These are phyloP conservation scores for Tulasnella sp. DNA, from an alignment of 768 basidiomycete species.

Conservation along the genomic window DNA sequence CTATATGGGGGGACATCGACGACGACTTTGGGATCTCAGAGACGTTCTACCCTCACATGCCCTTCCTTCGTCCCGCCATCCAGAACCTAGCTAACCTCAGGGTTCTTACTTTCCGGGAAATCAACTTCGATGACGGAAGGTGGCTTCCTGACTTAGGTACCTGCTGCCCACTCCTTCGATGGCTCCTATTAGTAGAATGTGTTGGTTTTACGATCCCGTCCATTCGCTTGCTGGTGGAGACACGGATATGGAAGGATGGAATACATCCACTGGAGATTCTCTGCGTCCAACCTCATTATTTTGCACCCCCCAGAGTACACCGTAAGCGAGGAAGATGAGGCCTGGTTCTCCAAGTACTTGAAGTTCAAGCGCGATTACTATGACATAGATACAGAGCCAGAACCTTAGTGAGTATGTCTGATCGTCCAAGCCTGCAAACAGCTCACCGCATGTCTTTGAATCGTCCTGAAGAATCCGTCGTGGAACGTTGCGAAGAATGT, in stretches of 20 bases:
- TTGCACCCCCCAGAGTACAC: background rate
- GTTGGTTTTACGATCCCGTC: background rate
- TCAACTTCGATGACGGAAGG: background rate
- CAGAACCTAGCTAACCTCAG: background rate
- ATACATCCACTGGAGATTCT: background rate
- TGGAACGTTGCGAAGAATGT: too few species aligned
- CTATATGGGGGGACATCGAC: background rate
- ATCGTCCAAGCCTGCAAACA: too few species aligned
- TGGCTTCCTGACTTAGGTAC: background rate
- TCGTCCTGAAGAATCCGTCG: too few species aligned
- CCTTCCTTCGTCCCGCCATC: background rate
- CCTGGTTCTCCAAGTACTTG: background rate
- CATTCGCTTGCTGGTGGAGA: background rate
- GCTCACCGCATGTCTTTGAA: too few species aligned
- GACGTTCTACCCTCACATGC: background rate
- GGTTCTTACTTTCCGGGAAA: background rate
- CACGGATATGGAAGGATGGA: background rate
- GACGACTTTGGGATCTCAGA: background rate
- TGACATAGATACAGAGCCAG: too few species aligned
- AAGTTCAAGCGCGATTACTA: background rate
- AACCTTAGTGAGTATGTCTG: too few species aligned
- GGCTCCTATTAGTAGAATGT: background rate
- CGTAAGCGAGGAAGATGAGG: background rate
- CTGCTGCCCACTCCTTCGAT: background rate
- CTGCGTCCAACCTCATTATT: background rate